Evolutionary conservation across 2,329 filamentous ascomycete species (phyloP), one percentile per base, ranked within the genome.

Genomic region (Botryotinia globosa): DNA sequence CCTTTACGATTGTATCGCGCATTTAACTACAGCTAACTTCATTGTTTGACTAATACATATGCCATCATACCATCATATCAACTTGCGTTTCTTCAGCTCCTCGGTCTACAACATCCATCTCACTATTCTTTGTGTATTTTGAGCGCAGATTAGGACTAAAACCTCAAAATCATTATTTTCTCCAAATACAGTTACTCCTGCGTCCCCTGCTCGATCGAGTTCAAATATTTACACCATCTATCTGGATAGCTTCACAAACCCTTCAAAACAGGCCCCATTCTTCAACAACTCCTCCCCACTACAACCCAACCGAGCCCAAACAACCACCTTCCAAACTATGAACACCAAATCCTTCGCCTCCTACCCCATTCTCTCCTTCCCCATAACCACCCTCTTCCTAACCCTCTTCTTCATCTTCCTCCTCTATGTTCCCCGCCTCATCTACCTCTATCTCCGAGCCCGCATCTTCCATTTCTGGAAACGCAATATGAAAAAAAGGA

Each of bases 141-240:
- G 51, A 56, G 6, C 14, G 3, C 12, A 3, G 0, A 6, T 16
- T 18, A 29, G 2, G 3, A 56, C 51, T 8, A 0, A 18, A 18
- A 29, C 25, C 16, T 18, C 51, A 18, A 56, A 16, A 7, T 1
- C 12, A 16, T n/a, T 12, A 16, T n/a, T 54, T 29, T 16, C 51
- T 54, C 3, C 0, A 3, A 29, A 16, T 0, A 18, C 2, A 29
- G 1, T 16, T 8, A 18, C 51, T 29, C 3, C n/a, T 9, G 45
- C 9, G 18, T 2, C 0, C 18, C 0, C 1, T 3, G 7, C 51
- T 56, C 6, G 14, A 56, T 18, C n/a, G 6, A 56, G 8, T n/a
- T 4, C 51, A 18, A 3, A 56, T n/a, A 25, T n/a, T 16, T 7
- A n/a, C 25, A 51, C 48, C 48, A n/a, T 51, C 25, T n/a, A 16